Evolutionary conservation across 2,329 filamentous ascomycete species (phyloP).

Genomic region (Tothia fuscella): DNA sequence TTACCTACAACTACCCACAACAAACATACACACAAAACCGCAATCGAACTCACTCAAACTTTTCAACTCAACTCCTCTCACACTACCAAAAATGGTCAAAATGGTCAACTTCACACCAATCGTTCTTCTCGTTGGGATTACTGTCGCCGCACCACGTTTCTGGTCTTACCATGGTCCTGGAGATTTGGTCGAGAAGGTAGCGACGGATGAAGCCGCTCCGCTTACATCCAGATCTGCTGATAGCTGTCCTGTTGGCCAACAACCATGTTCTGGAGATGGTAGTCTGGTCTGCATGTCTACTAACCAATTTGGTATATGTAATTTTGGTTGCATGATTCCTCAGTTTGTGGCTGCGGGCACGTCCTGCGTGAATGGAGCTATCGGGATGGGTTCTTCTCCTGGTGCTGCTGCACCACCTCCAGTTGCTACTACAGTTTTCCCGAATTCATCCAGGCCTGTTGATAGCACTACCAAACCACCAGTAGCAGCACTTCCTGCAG

Average conservation of each 20-base stretch:
- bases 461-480: background rate
- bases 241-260: too few relatives aligned
- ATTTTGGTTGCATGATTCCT: constrained; percentile 12
- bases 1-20: too few relatives aligned
- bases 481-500: background rate
- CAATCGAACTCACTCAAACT: too few relatives aligned
- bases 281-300: constrained; percentile 13
- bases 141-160: background rate
- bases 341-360: constrained; percentile 31
- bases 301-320: constrained; percentile 14
- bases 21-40: too few relatives aligned
- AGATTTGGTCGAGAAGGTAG: background rate
- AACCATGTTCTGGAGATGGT: constrained; percentile 6
- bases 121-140: background rate
- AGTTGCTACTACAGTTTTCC: background rate
- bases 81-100: too few relatives aligned
- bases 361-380: constrained; percentile 29
- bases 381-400: too few relatives aligned
- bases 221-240: too few relatives aligned
- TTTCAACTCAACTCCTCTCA: too few relatives aligned
- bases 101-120: too few relatives aligned
- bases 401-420: background rate
- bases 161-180: background rate
- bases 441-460: background rate
- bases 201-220: background rate